These are phyloP conservation scores for Hymenotorrendiella dingleyae DNA, from an alignment of 2,329 filamentous ascomycete species.

Conservation along the genomic window DNA sequence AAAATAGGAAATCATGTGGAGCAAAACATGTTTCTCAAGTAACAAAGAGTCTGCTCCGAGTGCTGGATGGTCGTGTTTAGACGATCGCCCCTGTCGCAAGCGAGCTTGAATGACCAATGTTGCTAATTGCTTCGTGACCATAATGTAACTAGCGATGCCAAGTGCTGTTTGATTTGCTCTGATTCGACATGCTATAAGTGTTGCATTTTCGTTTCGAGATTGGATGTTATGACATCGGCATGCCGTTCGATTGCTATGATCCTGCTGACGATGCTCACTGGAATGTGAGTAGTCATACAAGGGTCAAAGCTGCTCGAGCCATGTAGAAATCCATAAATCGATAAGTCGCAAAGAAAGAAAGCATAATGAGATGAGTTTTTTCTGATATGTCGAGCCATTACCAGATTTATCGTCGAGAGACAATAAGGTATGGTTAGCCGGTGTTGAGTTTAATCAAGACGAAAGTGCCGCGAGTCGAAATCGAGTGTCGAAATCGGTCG, in stretches of 20 bases:
- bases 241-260: conserved; percentile 31
- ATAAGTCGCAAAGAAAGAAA: conserved; percentile 28
- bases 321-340: conserved; percentile 28
- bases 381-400: conserved; percentile 24
- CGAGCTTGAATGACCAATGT: conserved; percentile 29
- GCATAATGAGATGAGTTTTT: conserved; percentile 29
- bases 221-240: conserved; percentile 30
- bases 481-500: conserved; percentile 24
- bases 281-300: conserved; percentile 24
- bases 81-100: conserved; percentile 17
- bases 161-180: conserved; percentile 15
- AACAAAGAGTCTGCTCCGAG: conserved; percentile 27
- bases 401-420: conserved; percentile 19
- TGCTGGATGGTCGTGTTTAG: conserved; percentile 15
- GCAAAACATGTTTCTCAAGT: conserved; percentile 22
- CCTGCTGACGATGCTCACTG: conserved; percentile 20
- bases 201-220: conserved; percentile 22
- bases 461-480: conserved; percentile 23
- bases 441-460: conserved; percentile 25
- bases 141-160: conserved; percentile 21
- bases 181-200: conserved; percentile 10
- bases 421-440: conserved; percentile 23
- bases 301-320: conserved; percentile 31
- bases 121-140: conserved; percentile 21
- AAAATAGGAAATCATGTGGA: conserved; percentile 20